These are phyloP conservation scores for Penicillium brevicompactum DNA, from an alignment of 2,329 filamentous ascomycete genomes.

Conservation along the genomic window DNA sequence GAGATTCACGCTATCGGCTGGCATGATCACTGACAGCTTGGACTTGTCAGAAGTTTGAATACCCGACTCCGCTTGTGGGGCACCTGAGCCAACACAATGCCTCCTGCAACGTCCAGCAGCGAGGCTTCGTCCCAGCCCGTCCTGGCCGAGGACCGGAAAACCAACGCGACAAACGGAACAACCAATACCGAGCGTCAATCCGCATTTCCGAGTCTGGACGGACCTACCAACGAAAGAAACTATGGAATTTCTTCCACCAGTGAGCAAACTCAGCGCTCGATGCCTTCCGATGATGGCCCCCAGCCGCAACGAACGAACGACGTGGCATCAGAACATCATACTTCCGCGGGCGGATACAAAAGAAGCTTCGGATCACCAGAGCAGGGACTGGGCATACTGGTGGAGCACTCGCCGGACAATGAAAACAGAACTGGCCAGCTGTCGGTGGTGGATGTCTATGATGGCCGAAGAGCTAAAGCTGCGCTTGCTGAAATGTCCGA, in stretches of 20 bases:
- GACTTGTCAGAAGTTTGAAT: neutral
- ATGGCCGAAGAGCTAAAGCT: slow-evolving; percentile 27
- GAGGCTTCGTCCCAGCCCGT: neutral
- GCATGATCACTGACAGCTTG: neutral
- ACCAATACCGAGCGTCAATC: neutral
- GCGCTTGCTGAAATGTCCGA: slow-evolving; percentile 26
- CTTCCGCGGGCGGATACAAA: slow-evolving; percentile 4
- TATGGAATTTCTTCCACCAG: neutral
- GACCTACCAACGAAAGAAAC: neutral
- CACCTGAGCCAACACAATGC: slow-evolving; percentile 4
- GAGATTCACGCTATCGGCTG: neutral
- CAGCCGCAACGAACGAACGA: neutral
- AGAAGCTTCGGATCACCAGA: slow-evolving; percentile 3
- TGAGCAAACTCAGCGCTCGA: neutral
- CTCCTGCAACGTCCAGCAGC: neutral
- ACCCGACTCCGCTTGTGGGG: neutral
- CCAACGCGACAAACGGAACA: neutral
- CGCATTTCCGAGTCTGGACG: neutral
- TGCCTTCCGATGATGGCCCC: neutral
- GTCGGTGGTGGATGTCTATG: slow-evolving; percentile 33
- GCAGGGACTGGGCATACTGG: slow-evolving; percentile 23
- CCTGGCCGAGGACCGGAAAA: neutral
- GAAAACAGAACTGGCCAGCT: slow-evolving; percentile 19
- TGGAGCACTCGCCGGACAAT: slow-evolving; percentile 15
- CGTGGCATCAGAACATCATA: neutral